These are phyloP conservation scores for Cutaneotrichosporon sp. DNA, from an alignment of 1,284 basidiomycete genomes.

Conservation along the genomic window DNA sequence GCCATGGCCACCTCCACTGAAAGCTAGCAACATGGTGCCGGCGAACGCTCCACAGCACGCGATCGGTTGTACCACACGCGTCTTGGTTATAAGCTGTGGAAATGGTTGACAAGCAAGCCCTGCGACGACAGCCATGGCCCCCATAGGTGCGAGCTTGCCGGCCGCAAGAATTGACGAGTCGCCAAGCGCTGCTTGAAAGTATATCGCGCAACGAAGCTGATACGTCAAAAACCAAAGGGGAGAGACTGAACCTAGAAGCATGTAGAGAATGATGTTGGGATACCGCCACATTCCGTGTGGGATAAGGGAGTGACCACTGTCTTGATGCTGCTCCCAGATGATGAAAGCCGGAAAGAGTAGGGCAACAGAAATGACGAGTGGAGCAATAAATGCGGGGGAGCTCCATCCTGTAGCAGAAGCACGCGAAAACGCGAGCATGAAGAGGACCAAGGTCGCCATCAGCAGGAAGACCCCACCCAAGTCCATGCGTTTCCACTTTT, in stretches of 20 bases:
- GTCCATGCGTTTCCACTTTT: conserved; percentile 46
- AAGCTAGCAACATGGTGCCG: conserved; percentile 42
- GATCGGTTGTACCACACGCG: conserved; percentile 35
- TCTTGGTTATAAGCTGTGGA: conserved; percentile 36
- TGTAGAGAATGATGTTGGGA: conserved; percentile 43
- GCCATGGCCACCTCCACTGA: conserved; percentile 35
- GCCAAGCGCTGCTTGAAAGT: conserved; percentile 36
- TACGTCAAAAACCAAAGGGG: conserved; percentile 30
- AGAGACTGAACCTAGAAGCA: conserved; percentile 34
- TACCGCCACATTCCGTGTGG: conserved; percentile 40
- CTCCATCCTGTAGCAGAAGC: conserved; percentile 34
- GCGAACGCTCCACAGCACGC: conserved; percentile 22
- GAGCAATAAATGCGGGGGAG: conserved; percentile 40
- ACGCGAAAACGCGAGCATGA: conserved; percentile 46
- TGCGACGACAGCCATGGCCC: conserved; percentile 37
- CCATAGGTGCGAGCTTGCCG: conserved; percentile 43
- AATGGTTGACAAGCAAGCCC: conserved; percentile 29
- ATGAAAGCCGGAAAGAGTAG: conserved; percentile 19
- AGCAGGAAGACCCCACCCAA: conserved; percentile 38
- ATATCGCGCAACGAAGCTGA: conserved; percentile 42
- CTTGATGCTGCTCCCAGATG: conserved; percentile 32
- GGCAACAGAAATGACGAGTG: conserved; percentile 26
- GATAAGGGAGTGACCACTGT: conserved; percentile 39
- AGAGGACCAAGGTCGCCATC: conserved; percentile 33
- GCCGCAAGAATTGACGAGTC: conserved; percentile 41